Evolutionary conservation across 2,329 filamentous ascomycete genomes (phyloP).

Genomic region (Pyrenophora teres): DNA sequence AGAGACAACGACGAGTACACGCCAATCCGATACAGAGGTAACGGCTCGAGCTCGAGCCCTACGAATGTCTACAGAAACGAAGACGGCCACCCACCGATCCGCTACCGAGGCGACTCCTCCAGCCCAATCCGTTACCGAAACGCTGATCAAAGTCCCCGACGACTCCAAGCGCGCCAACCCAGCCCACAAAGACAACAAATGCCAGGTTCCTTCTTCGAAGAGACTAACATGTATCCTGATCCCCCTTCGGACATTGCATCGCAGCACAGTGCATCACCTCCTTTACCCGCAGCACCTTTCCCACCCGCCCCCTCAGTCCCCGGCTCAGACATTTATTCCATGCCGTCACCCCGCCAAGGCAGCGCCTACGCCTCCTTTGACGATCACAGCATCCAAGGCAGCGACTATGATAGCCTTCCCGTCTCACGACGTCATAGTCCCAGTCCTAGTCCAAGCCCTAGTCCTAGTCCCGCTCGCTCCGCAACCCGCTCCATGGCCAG

Average conservation of each 20-base stretch:
- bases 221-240: not conserved
- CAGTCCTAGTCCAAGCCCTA: too few species aligned
- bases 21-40: too few species aligned
- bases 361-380: not conserved
- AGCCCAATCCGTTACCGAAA: not conserved
- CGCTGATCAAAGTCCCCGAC: too few species aligned
- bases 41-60: too few species aligned
- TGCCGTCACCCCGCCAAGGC: not conserved
- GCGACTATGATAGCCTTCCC: not conserved
- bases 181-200: too few species aligned
- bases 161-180: too few species aligned
- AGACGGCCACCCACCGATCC: too few species aligned
- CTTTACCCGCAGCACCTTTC: not conserved
- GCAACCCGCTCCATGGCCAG: too few species aligned
- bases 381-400: not conserved
- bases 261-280: constrained; percentile 1
- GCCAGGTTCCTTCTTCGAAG: not conserved
- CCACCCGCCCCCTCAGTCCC: not conserved
- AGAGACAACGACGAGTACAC: too few species aligned
- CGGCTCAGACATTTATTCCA: too few species aligned
- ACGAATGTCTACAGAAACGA: too few species aligned
- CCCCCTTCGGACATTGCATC: constrained; percentile 6
- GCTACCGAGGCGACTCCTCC: not conserved
- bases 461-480: too few species aligned
- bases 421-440: not conserved